phyloP scores from a whole-genome alignment of 495 filamentous ascomycete species.

The Penicillium paradoxum region DNA sequence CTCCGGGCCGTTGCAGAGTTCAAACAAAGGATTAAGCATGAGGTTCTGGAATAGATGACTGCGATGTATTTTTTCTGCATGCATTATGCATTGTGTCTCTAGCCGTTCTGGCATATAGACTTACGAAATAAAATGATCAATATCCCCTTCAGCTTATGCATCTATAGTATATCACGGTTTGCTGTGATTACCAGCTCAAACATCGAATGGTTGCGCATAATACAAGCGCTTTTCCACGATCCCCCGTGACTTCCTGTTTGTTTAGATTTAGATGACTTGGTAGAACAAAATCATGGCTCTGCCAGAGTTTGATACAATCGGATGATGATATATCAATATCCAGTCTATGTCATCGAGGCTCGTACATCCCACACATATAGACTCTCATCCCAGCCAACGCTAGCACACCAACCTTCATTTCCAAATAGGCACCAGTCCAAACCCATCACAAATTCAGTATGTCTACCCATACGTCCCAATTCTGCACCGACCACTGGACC shows the following conservation, averaged over 20 bases:
- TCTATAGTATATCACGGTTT: background rate
- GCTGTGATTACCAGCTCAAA: no score
- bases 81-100: background rate
- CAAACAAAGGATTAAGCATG: background rate
- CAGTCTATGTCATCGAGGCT: slow-evolving; percentile 49
- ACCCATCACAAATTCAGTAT: slow-evolving; percentile 96
- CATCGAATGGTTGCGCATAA: no score
- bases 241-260: no score
- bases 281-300: background rate
- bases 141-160: background rate
- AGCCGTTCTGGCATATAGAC: slow-evolving; percentile 6
- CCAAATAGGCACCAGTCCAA: slow-evolving; percentile 98
- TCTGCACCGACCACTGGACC: slow-evolving; percentile 54
- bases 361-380: slow-evolving; percentile 89
- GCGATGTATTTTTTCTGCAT: background rate
- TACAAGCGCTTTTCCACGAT: no score
- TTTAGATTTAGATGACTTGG: background rate
- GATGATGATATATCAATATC: background rate
- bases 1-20: background rate
- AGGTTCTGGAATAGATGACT: background rate
- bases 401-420: slow-evolving; percentile 90
- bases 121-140: slow-evolving; percentile 27
- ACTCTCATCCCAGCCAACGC: slow-evolving; percentile 87
- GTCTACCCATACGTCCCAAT: slow-evolving; percentile 80
- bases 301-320: background rate